A percentile compares a stretch with the other conserved stretches of the same genome.
phyloP scores from a whole-genome alignment of 305 asterid species.

The Lippia alba region DNA sequence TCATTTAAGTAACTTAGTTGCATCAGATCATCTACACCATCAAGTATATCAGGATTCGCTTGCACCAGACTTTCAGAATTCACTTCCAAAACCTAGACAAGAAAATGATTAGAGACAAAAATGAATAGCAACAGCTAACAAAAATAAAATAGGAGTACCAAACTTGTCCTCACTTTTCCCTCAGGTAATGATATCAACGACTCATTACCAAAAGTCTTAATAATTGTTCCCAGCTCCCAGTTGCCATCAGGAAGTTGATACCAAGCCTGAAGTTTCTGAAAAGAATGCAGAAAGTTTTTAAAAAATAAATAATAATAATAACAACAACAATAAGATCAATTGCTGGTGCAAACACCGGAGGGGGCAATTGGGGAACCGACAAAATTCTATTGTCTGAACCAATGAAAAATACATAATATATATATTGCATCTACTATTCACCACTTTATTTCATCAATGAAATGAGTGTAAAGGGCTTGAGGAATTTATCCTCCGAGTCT shows the following conservation, averaged over 20 bases:
- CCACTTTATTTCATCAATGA: not conserved
- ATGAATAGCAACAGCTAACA: conserved; percentile 21
- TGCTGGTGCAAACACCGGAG: not conserved
- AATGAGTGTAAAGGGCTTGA: conserved; percentile 14
- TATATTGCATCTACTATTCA: conserved; percentile 8
- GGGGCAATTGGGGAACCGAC: too few species aligned
- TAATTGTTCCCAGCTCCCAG: conserved; percentile 91
- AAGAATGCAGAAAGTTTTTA: conserved; percentile 55
- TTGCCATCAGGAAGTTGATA: conserved; percentile 89
- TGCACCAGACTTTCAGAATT: conserved; percentile 67
- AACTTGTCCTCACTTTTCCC: conserved; percentile 70
- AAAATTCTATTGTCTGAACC: too few species aligned
- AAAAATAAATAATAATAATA: conserved; percentile 34
- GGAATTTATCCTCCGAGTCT: conserved; percentile 12
- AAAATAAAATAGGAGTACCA: conserved; percentile 18
- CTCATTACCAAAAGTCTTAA: conserved; percentile 73
- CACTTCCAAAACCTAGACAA: conserved; percentile 72
- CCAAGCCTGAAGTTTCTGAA: conserved; percentile 91
- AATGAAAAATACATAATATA: too few species aligned
- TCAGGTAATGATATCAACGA: conserved; percentile 72
- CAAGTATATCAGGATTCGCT: conserved; percentile 98
- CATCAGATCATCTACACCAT: conserved; percentile 98
- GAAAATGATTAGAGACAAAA: conserved; percentile 28
- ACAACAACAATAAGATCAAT: not conserved
- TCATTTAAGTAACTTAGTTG: conserved; percentile 93